A percentile compares a stretch with the other conserved stretches of the same genome.
Evolutionary conservation across 305 asterid genomes (phyloP).

Genomic region (Coffea humblotiana): DNA sequence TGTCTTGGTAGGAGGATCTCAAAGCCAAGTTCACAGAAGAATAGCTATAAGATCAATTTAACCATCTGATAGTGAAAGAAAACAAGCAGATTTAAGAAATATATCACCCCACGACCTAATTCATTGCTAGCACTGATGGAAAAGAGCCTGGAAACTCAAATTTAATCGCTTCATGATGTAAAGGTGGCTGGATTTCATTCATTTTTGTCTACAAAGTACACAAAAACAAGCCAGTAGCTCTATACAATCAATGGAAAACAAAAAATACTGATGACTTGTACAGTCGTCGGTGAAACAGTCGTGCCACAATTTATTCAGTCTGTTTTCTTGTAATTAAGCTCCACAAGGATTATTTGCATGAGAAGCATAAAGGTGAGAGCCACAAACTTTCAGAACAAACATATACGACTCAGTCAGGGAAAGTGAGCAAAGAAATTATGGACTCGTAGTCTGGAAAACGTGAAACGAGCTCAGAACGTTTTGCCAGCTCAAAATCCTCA

Average conservation of each 20-base stretch:
- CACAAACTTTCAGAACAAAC: neutral
- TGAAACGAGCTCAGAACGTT: conserved; percentile 60
- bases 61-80: neutral
- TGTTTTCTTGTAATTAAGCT: neutral
- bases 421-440: conserved; percentile 64
- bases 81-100: neutral
- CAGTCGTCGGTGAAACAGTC: neutral
- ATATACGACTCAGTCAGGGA: conserved; percentile 30
- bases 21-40: neutral
- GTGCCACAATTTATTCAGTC: neutral
- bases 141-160: neutral
- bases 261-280: neutral
- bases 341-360: neutral
- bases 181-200: neutral
- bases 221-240: neutral
- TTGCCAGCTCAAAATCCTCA: conserved; percentile 89
- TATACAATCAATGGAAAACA: neutral
- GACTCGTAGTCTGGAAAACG: conserved; percentile 61
- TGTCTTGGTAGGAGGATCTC: neutral
- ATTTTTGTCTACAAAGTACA: neutral
- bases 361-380: neutral
- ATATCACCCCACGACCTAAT: neutral
- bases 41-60: neutral
- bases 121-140: neutral
- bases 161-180: neutral